phyloP scores from a whole-genome alignment of 1,139 yeast species.

The Yamadazyma atlantica region DNA sequence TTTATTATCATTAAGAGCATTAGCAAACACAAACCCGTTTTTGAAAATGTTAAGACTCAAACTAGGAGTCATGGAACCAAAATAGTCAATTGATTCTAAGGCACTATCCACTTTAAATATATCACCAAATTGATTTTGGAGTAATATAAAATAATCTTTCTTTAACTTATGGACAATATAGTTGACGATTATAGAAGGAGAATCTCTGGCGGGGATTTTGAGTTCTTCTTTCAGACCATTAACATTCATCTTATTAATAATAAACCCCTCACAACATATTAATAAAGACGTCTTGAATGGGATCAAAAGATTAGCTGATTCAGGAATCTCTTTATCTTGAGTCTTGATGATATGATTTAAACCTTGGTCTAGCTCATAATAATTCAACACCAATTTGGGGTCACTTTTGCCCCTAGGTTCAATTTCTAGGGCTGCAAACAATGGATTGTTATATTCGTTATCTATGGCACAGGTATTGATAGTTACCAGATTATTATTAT shows the following conservation, averaged over 20 bases:
- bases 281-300: conserved; percentile 32
- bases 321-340: conserved; percentile 33
- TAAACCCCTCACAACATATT: conserved; percentile 35
- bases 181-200: conserved; percentile 38
- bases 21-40: conserved; percentile 74
- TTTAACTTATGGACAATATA: conserved; percentile 64
- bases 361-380: conserved; percentile 84
- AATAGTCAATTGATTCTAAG: conserved; percentile 43
- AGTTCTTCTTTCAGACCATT: conserved; percentile 13
- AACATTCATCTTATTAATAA: conserved; percentile 23
- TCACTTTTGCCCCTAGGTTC: conserved; percentile 45
- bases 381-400: conserved; percentile 44
- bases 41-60: conserved; percentile 59
- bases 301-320: conserved; percentile 29
- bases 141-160: conserved; percentile 66
- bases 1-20: conserved; percentile 62
- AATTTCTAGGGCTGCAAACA: conserved; percentile 79
- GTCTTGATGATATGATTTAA: conserved; percentile 66
- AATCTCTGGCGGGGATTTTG: conserved; percentile 49
- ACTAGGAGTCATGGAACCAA: conserved; percentile 71
- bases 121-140: conserved; percentile 76
- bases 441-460: conserved; percentile 77
- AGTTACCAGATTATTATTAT: conserved; percentile 52
- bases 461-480: conserved; percentile 61
- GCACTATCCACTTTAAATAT: conserved; percentile 48